phyloP scores from a whole-genome alignment of 2,329 filamentous ascomycete genomes.

The Amylocarpus encephaloides region DNA sequence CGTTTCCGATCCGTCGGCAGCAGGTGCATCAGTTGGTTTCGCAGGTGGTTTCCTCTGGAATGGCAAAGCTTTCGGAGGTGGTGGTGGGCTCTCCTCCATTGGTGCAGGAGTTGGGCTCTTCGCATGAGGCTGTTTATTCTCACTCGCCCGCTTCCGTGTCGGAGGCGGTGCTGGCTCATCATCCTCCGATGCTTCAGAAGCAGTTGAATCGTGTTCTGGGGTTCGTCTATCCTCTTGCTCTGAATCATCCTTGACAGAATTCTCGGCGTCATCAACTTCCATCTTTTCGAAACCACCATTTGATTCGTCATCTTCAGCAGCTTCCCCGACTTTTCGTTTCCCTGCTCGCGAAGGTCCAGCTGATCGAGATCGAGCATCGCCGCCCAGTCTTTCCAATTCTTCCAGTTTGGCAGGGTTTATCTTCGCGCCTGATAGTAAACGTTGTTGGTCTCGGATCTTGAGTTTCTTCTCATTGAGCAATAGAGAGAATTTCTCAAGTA shows the following conservation, averaged over 20 bases:
- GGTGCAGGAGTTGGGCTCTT: constrained; percentile 4
- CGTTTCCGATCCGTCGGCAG: constrained; percentile 24
- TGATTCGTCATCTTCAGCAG: constrained; percentile 32
- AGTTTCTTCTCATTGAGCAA: constrained; percentile 75
- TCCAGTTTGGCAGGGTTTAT: constrained; percentile 22
- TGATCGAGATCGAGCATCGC: constrained; percentile 7
- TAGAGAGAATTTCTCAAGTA: constrained; percentile 63
- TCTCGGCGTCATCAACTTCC: constrained; percentile 39
- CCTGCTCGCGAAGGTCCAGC: constrained; percentile 35
- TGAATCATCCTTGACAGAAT: constrained; percentile 7
- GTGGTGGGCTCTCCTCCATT: constrained; percentile 1
- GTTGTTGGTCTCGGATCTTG: constrained; percentile 69
- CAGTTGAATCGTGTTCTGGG: constrained; percentile 22
- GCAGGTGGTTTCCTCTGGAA: constrained; percentile 17
- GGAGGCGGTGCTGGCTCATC: constrained; percentile 7
- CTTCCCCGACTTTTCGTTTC: constrained; percentile 44
- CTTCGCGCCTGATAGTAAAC: constrained; percentile 40
- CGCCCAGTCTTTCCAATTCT: constrained; percentile 9
- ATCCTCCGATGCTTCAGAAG: constrained; percentile 17
- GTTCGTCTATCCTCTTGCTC: constrained; percentile 19
- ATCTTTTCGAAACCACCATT: constrained; percentile 45
- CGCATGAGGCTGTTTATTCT: constrained; percentile 4
- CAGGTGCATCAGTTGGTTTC: constrained; percentile 6
- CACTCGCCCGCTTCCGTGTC: constrained; percentile 2
- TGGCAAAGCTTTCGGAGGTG: constrained; percentile 10